Evolutionary conservation across 2,329 filamentous ascomycete genomes (phyloP), one percentile per base, ranked within the genome.

Genomic region (Curvularia eragrostidis): DNA sequence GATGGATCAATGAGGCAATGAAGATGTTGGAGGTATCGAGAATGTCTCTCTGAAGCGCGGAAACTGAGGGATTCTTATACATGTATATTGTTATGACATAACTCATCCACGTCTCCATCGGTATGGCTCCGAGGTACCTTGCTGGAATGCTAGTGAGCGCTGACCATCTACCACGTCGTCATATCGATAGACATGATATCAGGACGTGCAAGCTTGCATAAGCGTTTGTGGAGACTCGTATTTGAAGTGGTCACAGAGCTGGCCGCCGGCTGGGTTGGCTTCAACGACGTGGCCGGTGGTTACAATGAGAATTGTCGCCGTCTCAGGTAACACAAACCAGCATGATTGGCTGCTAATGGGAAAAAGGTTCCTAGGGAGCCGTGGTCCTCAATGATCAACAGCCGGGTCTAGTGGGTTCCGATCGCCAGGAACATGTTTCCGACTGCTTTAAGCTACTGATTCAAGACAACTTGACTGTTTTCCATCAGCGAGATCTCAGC

Each of bases 241-340:
- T 54, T 3, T 39, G 12, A 32, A 23, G 49, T 41, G 36, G 23
- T 19, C 42, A 23, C n/a, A n/a, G 42, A 42, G 26, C 30, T 36
- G 19, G 43, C 30, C 28, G 43, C 15, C 15, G n/a, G 3, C 6
- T 23, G 30, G 8, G 19, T 8, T 34, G 42, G 41, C 13, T 34
- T 44, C 41, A 28, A 43, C 24, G 23, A 44, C 44, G 53, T 58
- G 52, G 44, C 36, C 24, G 30, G 48, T 36, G 28, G 44, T 49
- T 39, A 21, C 23, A 28, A 15, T 19, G n/a, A 21, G 48, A 23
- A 46, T 54, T 41, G 32, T 47, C 21, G 54, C 49, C 50, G 38
- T 57, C 42, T 54, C 63, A 64, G 56, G 63, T 67, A 67, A 67
- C 55, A 63, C 23, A 19, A 63, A 61, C 24, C 28, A n/a, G 18